phyloP scores from a whole-genome alignment of 176 grass and related monocot species.

The Stipa capillata region DNA sequence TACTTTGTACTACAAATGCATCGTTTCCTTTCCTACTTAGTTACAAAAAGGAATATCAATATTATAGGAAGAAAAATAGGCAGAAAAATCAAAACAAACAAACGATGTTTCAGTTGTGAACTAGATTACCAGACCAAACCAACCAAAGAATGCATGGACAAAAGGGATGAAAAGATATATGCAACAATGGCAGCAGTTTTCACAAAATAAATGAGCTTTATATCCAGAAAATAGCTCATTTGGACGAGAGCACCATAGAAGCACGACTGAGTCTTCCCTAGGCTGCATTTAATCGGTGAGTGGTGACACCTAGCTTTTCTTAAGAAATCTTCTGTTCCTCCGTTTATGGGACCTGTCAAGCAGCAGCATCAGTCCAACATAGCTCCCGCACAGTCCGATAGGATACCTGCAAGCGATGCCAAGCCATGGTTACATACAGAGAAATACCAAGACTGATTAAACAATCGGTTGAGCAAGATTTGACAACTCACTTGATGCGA shows the following conservation, averaged over 20 bases:
- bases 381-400: constrained; percentile 50
- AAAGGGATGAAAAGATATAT: background rate
- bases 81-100: background rate
- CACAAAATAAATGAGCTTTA: constrained; percentile 16
- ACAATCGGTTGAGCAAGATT: background rate
- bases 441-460: background rate
- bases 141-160: constrained; percentile 18
- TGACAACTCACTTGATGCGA: constrained; percentile 51
- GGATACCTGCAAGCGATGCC: constrained; percentile 48
- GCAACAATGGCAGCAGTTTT: background rate
- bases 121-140: constrained; percentile 8
- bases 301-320: background rate
- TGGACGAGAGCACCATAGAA: background rate
- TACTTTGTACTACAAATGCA: background rate
- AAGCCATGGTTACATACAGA: background rate
- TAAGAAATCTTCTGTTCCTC: constrained; percentile 43
- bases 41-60: background rate
- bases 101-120: background rate
- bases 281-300: background rate
- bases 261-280: too few relatives aligned
- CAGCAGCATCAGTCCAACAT: constrained; percentile 68
- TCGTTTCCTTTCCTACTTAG: background rate
- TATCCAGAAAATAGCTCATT: constrained; percentile 12
- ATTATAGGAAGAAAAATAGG: background rate
- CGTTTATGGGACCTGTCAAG: constrained; percentile 46